Percentiles rank a stretch among this genome's conserved stretches.
phyloP scores from a whole-genome alignment of 306 rosid species.

The Lotus japonicus region DNA sequence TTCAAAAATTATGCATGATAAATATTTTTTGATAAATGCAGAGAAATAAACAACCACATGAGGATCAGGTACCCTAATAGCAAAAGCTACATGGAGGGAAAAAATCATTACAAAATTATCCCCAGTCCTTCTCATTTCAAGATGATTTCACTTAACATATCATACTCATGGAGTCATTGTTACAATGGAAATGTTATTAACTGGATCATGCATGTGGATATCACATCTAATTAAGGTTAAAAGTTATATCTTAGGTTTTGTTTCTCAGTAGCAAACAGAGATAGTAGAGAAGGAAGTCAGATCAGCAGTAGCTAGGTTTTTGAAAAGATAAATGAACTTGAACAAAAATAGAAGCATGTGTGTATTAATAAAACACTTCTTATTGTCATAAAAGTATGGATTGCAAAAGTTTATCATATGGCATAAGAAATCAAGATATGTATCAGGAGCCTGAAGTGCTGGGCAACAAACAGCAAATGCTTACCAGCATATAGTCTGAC shows the following conservation, averaged over 20 bases:
- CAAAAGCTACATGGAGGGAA: not conserved
- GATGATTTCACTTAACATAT: not conserved
- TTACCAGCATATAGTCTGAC: conserved; percentile 82
- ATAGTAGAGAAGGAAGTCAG: not conserved
- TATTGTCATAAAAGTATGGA: conserved; percentile 7
- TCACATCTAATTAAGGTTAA: not conserved
- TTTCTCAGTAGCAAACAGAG: not conserved
- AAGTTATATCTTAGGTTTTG: not conserved
- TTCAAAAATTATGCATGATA: not conserved
- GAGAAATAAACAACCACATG: not conserved
- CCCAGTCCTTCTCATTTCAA: not conserved
- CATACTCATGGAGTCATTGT: not conserved
- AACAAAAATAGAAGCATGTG: conserved; percentile 13
- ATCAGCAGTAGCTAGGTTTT: not conserved
- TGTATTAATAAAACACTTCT: not conserved
- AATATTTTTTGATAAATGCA: not conserved
- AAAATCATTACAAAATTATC: not conserved
- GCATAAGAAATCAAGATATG: not conserved
- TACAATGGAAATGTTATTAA: not conserved
- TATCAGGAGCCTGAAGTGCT: not conserved
- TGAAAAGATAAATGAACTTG: not conserved
- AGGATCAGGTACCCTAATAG: not conserved
- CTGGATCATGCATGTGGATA: not conserved
- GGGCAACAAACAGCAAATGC: conserved; percentile 18
- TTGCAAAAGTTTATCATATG: not conserved